These are phyloP conservation scores for Dryas integrifolia DNA, from an alignment of 331 rosid species.

Conservation along the genomic window DNA sequence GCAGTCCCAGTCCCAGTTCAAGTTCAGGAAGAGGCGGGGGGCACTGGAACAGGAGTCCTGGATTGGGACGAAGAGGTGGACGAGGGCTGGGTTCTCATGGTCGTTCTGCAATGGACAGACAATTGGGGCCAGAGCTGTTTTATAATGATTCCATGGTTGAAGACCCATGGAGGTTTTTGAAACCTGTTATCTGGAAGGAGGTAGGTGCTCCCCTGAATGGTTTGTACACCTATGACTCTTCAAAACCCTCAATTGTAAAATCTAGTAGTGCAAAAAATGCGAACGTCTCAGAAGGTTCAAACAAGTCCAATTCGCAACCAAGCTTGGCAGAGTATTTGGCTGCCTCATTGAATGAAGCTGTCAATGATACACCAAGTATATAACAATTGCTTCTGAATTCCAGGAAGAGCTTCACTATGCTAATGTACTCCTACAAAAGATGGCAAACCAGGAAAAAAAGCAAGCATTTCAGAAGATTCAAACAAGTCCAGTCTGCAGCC, in stretches of 20 bases:
- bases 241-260: slow-evolving; percentile 34
- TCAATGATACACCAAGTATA: slow-evolving; percentile 33
- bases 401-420: background rate
- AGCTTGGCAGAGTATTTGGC: slow-evolving; percentile 90
- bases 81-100: slow-evolving; percentile 43
- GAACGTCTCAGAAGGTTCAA: slow-evolving; percentile 35
- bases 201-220: slow-evolving; percentile 3
- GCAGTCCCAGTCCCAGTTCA: slow-evolving; percentile 35
- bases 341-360: slow-evolving; percentile 62
- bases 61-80: slow-evolving; percentile 49
- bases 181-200: slow-evolving; percentile 55
- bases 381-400: slow-evolving; percentile 22
- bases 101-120: slow-evolving; percentile 25
- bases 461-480: slow-evolving; percentile 35
- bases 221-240: slow-evolving; percentile 23
- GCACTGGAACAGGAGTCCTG: slow-evolving; percentile 27
- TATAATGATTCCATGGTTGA: slow-evolving; percentile 73
- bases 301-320: slow-evolving; percentile 51
- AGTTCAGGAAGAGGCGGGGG: slow-evolving; percentile 56
- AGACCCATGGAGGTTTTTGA: slow-evolving; percentile 76
- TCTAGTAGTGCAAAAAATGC: slow-evolving; percentile 33
- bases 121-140: slow-evolving; percentile 35
- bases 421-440: background rate
- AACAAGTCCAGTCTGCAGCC: slow-evolving; percentile 46
- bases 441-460: slow-evolving; percentile 9